Conservation (phyloP, 2,329 filamentous ascomycete species). For the Diaporthe eres region DNA sequence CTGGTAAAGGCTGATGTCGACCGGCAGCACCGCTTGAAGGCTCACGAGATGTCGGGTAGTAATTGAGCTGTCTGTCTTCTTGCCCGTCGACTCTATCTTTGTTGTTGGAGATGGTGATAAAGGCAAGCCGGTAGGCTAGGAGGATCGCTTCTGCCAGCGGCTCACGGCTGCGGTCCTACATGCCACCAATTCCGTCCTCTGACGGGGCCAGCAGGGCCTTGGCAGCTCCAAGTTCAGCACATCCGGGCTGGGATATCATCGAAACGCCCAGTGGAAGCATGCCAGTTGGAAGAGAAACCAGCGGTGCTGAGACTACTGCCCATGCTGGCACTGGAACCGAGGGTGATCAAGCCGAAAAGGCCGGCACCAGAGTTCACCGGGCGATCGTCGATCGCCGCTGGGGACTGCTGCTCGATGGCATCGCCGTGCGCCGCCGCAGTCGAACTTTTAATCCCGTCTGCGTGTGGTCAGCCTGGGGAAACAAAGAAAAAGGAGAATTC, state of each 20-base stretch:
- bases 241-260: neutral
- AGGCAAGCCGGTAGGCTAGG: conserved; percentile 30
- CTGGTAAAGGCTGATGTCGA: conserved; percentile 19
- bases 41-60: conserved; percentile 11
- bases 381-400: conserved; percentile 25
- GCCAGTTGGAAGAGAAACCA: conserved; percentile 2
- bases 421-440: too few species aligned
- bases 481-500: too few species aligned
- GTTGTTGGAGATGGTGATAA: conserved; percentile 19
- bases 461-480: too few species aligned
- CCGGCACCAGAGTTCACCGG: neutral
- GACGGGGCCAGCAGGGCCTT: conserved; percentile 11
- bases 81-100: neutral
- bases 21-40: neutral
- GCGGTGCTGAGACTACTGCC: neutral
- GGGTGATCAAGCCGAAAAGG: neutral
- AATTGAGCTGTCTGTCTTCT: conserved; percentile 34
- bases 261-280: neutral
- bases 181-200: conserved; percentile 1
- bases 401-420: conserved; percentile 58
- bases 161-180: conserved; percentile 35
- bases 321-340: neutral
- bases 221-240: neutral
- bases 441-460: too few species aligned
- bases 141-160: conserved; percentile 33